These are phyloP conservation scores for Lonicera japonica DNA, from an alignment of 129 eudicot genomes.

Conservation along the genomic window DNA sequence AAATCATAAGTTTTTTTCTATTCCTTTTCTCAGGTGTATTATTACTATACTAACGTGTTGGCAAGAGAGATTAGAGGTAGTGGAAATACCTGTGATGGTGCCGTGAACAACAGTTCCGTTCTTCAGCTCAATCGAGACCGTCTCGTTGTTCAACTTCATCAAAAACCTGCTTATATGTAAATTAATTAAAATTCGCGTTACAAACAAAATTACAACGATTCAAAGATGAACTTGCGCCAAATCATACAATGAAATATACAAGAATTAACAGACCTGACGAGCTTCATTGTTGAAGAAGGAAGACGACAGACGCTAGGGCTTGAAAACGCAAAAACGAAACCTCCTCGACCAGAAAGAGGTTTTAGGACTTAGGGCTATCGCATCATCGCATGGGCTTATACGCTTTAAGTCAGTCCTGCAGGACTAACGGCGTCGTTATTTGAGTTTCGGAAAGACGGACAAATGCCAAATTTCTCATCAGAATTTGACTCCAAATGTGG, in stretches of 20 bases:
- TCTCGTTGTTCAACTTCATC: constrained; percentile 97
- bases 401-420: too few species aligned
- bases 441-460: too few species aligned
- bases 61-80: neutral
- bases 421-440: too few species aligned
- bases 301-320: neutral
- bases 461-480: too few species aligned
- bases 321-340: too few species aligned
- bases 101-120: constrained; percentile 89
- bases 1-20: too few species aligned
- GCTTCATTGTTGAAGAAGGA: constrained; percentile 53
- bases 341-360: too few species aligned
- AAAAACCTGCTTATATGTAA: constrained; percentile 46
- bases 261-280: constrained; percentile 45
- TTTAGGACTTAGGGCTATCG: too few species aligned
- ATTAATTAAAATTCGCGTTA: neutral
- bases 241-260: neutral
- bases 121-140: constrained; percentile 87
- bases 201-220: neutral
- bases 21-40: too few species aligned
- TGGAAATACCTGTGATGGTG: constrained; percentile 55
- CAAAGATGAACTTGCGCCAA: neutral
- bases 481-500: too few species aligned
- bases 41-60: too few species aligned
- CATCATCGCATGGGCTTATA: too few species aligned